These are phyloP conservation scores for Trichoderma gamsii DNA, from an alignment of 495 filamentous ascomycete genomes.

Conservation along the genomic window DNA sequence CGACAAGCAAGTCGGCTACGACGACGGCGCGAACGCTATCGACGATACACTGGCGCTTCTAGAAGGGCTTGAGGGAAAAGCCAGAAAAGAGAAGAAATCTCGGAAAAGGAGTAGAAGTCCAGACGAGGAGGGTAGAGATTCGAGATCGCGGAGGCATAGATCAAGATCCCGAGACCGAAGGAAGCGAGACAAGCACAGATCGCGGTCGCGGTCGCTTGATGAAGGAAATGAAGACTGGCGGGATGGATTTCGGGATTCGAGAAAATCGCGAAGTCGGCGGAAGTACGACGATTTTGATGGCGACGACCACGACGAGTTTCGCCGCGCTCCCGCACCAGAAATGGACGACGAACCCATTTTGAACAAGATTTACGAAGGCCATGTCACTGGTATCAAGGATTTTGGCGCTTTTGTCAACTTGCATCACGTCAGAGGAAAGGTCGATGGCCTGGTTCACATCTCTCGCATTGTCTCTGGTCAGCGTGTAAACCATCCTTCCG, in stretches of 20 bases:
- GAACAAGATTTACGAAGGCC: slow-evolving; percentile 85
- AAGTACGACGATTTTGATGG: slow-evolving; percentile 36
- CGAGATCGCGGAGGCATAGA: slow-evolving; percentile 30
- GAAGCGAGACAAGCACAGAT: slow-evolving; percentile 40
- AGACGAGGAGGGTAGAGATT: slow-evolving; percentile 45
- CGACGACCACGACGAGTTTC: slow-evolving; percentile 59
- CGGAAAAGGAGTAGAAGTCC: slow-evolving; percentile 73
- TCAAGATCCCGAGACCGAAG: slow-evolving; percentile 39
- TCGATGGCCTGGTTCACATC: slow-evolving; percentile 93
- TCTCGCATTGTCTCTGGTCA: slow-evolving; percentile 85
- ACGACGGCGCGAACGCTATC: slow-evolving; percentile 53
- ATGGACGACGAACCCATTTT: slow-evolving; percentile 71
- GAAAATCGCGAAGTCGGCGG: slow-evolving; percentile 39
- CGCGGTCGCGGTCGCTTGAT: slow-evolving; percentile 52
- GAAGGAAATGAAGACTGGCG: slow-evolving; percentile 58
- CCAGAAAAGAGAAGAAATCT: slow-evolving; percentile 36
- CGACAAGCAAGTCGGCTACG: slow-evolving; percentile 60
- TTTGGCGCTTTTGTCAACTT: slow-evolving; percentile 95
- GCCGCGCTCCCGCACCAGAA: slow-evolving; percentile 67
- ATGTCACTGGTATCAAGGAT: slow-evolving; percentile 85
- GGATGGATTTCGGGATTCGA: slow-evolving; percentile 20
- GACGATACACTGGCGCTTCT: slow-evolving; percentile 92
- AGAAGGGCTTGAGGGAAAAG: slow-evolving; percentile 75
- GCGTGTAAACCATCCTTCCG: slow-evolving; percentile 85
- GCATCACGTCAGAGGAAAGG: slow-evolving; percentile 76